Evolutionary conservation across 495 filamentous ascomycete genomes (phyloP), one percentile per base, ranked within the genome.

Genomic region (Trichocladium uniseriatum): DNA sequence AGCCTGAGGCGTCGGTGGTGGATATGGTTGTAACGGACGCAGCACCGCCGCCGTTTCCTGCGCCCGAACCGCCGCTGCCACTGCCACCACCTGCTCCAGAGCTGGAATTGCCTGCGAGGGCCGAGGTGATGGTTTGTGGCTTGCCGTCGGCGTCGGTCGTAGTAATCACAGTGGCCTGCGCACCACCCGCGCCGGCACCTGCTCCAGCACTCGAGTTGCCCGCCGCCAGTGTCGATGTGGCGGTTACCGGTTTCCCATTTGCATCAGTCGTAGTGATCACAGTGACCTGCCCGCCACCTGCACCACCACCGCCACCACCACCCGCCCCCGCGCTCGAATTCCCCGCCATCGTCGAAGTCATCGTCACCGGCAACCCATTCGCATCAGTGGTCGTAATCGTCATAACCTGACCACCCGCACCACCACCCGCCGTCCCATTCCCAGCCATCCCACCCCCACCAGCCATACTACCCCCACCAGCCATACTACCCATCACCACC

Each of bases 341-440:
- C 3, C 27, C 21, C 16, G 41, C 48, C 27, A 39, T 19, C 11
- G 38, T 28, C 1, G 47, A 34, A 1, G 47, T 41, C 9, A 52
- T 40, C 8, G 37, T 24, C 7, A 41, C 36, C 5, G 40, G 22
- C 0, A 18, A 20, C 0, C 49, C 49, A 6, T 31, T 27, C 9
- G 49, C 49, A 37, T 52, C 42, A n/a, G 36, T 39, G 5, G 49
- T 57, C 21, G 31, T 18, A n/a, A 53, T 53, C 5, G 43, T 44
- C 16, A 43, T 55, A 34, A 54, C 45, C 39, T 37, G 43, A 9
- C 35, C 31, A 9, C 27, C 28, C 3, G 20, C 29, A 5, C 19
- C 42, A 3, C 13, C 15, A 7, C 21, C 41, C 2, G 34, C 22
- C 6, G 51, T 49, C 13, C 38, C 51, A 22, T 38, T 38, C 7